Percentiles rank a stretch among this genome's conserved stretches.
Evolutionary conservation across 2,329 filamentous ascomycete species (phyloP).

Genomic region (Chrysoporthe cubensis): DNA sequence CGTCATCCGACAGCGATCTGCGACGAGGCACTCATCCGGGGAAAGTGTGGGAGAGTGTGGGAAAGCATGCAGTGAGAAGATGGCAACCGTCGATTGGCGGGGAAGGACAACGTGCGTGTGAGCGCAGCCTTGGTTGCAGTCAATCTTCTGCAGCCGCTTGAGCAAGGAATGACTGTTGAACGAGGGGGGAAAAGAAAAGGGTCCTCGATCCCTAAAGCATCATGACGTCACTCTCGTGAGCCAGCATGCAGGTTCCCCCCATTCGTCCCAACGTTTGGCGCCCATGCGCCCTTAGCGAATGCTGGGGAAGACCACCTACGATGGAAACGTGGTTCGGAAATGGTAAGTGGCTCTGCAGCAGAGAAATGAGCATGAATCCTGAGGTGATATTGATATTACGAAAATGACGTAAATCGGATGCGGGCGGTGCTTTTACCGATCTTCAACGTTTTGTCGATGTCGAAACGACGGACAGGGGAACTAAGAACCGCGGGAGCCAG

Average conservation of each 20-base stretch:
- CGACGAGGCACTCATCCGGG: not conserved
- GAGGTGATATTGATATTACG: slow-evolving; percentile 6
- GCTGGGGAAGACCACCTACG: not conserved
- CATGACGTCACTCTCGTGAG: not conserved
- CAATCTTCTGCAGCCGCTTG: not conserved
- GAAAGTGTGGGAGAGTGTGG: slow-evolving; percentile 10
- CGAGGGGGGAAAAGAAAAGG: not conserved
- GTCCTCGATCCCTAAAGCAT: not conserved
- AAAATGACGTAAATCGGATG: slow-evolving; percentile 11
- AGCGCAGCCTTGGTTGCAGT: not conserved
- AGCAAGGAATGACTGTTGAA: not conserved
- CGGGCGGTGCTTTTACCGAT: not conserved
- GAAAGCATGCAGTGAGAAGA: not conserved
- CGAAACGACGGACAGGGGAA: not conserved
- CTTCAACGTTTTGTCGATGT: not conserved
- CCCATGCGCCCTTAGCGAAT: not conserved
- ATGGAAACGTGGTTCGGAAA: too few relatives aligned
- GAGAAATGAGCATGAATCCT: not conserved
- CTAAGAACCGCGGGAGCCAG: slow-evolving; percentile 6
- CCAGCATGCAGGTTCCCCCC: slow-evolving; percentile 5
- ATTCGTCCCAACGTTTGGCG: not conserved
- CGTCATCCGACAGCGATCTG: slow-evolving; percentile 28
- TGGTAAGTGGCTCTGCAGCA: too few relatives aligned
- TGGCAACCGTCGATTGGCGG: not conserved
- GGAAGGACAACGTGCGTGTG: not conserved